Conservation (phyloP, 805 yeast genomes). For the Yamadazyma laniorum region DNA sequence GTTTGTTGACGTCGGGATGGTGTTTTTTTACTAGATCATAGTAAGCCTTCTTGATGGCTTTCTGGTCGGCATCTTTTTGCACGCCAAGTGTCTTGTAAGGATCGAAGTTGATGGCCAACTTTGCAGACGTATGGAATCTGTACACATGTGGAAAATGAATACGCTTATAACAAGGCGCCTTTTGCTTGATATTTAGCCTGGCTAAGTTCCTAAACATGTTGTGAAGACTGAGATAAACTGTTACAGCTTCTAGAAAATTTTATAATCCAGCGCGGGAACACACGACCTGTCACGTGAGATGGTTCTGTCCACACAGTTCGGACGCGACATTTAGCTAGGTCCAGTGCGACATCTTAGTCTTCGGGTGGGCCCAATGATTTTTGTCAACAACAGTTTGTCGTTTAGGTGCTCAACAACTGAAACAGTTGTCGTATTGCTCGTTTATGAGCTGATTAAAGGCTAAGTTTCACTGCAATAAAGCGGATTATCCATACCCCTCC, state of each 20-base stretch:
- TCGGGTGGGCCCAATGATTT: too few species aligned
- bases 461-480: too few species aligned
- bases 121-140: constrained; percentile 4
- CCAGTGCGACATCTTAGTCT: too few species aligned
- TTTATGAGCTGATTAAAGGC: too few species aligned
- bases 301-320: too few species aligned
- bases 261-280: constrained; percentile 1
- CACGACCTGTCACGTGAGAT: not conserved
- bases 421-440: too few species aligned
- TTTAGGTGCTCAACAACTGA: not conserved
- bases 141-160: not conserved
- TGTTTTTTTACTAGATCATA: constrained; percentile 88
- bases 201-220: constrained; percentile 7
- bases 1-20: constrained; percentile 97
- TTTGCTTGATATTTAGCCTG: constrained; percentile 3
- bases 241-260: constrained; percentile 11
- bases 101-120: constrained; percentile 44
- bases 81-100: constrained; percentile 88
- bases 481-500: constrained; percentile 6
- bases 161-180: not conserved
- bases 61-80: constrained; percentile 60
- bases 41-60: constrained; percentile 94
- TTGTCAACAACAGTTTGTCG: too few species aligned
- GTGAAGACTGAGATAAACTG: not conserved
- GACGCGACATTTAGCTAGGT: too few species aligned